Base-by-base conservation (phyloP, 805 yeast genomes). In the Zygoascus bituminiphila region DNA sequence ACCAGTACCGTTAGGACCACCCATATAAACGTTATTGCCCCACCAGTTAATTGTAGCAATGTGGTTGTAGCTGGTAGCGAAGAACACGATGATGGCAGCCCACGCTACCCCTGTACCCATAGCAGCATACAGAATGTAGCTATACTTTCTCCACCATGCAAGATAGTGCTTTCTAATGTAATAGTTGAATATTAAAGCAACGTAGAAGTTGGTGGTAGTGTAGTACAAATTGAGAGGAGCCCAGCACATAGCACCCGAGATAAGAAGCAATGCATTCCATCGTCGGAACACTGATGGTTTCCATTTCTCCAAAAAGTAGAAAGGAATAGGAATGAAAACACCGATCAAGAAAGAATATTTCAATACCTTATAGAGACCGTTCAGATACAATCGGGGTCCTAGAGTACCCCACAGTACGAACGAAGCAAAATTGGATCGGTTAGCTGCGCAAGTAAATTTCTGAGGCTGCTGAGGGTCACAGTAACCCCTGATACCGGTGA, bases 81-180 rank as follows among this genome's bases (percentile, higher is more conserved):
- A 70, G 55, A 74, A 74, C 15, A 71, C 66, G 41, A 73, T 46
- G 44, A 75, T 57, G 0, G 76, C 75, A 50, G 73, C 67, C 52
- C 72, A 69, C 1, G 77, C 78, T 10, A 71, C 71, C 1, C 78
- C 79, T 2, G 76, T 74, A 2, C 74, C 68, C 5, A 74, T 60
- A 1, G 75, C 77, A 50, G 76, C 69, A 26, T 73, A 70, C 42
- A 75, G 59, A 12, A 75, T 67, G 53, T 75, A 75, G 55, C 74
- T 74, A 59, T 74, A 75, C 60, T 72, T 73, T 47, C 72, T 73
- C 78, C 78, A 75, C 79, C 79, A 75, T 21, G 64, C 57, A 7
- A 69, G 57, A 54, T 72, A 75, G 47, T 68, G 60, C 45, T 64
- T 61, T 47, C 71, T 70, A 50, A 75, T 60, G 50, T 63, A 60